A percentile compares a stretch with the other conserved stretches of the same genome.
These are phyloP conservation scores for Stenogyne calaminthoides DNA, from an alignment of 305 asterid genomes.

Conservation along the genomic window DNA sequence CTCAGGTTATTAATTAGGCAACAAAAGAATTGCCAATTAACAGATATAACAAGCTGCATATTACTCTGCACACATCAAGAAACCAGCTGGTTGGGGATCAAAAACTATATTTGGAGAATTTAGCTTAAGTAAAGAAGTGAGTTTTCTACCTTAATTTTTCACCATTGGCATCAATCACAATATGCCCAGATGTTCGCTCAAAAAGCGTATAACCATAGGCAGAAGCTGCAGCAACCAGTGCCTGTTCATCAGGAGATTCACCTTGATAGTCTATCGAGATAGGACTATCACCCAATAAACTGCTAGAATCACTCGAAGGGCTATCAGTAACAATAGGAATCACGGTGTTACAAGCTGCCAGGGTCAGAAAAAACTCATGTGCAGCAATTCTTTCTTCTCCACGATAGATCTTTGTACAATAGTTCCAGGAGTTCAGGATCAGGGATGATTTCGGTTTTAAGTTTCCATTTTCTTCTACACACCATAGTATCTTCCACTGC, in stretches of 20 bases:
- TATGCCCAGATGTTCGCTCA: conserved; percentile 97
- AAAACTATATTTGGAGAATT: conserved; percentile 20
- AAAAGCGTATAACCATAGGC: conserved; percentile 90
- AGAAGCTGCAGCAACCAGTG: conserved; percentile 91
- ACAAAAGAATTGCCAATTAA: conserved; percentile 9
- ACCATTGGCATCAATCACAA: conserved; percentile 88
- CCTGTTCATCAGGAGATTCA: conserved; percentile 99
- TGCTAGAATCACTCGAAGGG: conserved; percentile 44
- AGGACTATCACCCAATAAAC: conserved; percentile 35
- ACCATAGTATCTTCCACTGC: conserved; percentile 48
- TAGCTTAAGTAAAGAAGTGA: conserved; percentile 28
- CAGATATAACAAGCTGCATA: conserved; percentile 17
- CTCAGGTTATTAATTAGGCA: conserved; percentile 17
- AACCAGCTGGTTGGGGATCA: conserved; percentile 13
- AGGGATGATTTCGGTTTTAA: conserved; percentile 63
- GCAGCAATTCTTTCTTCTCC: conserved; percentile 79
- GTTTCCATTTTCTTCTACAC: conserved; percentile 67
- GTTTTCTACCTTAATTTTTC: conserved; percentile 85
- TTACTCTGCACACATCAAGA: neutral
- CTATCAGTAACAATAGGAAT: conserved; percentile 72
- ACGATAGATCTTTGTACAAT: conserved; percentile 60
- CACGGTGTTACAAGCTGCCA: conserved; percentile 96
- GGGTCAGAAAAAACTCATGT: conserved; percentile 82
- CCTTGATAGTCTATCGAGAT: conserved; percentile 84
- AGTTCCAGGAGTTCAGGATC: conserved; percentile 76